phyloP scores from a whole-genome alignment of 169 alveolate species.

The Eimeria zaria region DNA sequence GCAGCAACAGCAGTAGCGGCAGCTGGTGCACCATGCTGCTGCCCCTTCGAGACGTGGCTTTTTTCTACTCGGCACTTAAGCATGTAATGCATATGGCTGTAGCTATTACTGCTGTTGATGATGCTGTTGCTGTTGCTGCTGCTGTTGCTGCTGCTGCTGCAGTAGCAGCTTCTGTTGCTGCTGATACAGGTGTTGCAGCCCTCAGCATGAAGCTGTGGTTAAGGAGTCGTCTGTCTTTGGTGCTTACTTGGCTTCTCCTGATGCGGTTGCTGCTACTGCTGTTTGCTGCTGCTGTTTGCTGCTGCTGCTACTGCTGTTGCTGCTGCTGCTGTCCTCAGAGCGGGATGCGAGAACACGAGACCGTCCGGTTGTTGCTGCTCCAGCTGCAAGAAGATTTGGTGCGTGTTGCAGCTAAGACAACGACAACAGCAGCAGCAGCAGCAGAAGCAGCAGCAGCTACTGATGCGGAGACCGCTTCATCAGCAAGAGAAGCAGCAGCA shows the following conservation, averaged over 20 bases:
- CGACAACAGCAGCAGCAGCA: conserved; percentile 7
- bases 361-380: conserved; percentile 27
- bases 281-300: too few relatives aligned
- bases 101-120: not conserved
- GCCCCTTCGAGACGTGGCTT: conserved; percentile 56
- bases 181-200: not conserved
- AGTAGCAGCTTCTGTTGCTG: not conserved
- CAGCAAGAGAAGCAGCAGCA: conserved; percentile 4
- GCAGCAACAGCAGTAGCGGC: conserved; percentile 8
- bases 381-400: conserved; percentile 52
- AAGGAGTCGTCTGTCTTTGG: not conserved
- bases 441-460: not conserved
- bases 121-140: conserved; percentile 6
- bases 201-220: not conserved
- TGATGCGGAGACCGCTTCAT: not conserved
- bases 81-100: not conserved
- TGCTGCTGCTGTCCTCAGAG: conserved; percentile 52
- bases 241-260: not conserved
- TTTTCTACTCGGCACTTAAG: conserved; percentile 48
- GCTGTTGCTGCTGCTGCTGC: not conserved
- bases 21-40: conserved; percentile 47
- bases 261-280: not conserved
- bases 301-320: not conserved
- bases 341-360: conserved; percentile 9
- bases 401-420: not conserved